Conservation (phyloP, 495 filamentous ascomycete genomes). For the Trichoderma erinaceum region DNA sequence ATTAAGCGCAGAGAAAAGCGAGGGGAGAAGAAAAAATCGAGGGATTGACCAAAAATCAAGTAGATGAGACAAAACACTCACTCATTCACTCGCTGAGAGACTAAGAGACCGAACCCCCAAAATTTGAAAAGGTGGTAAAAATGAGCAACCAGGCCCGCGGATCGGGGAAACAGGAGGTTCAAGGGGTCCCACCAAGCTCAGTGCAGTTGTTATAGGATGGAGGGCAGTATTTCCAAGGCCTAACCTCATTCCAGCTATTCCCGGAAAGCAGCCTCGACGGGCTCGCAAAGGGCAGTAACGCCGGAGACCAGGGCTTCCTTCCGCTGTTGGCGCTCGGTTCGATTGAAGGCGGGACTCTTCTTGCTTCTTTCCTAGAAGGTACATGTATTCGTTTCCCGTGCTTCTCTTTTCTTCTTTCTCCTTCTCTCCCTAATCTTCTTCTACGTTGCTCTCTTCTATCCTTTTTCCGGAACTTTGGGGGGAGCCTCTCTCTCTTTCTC, state of each 20-base stretch:
- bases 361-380: too few relatives aligned
- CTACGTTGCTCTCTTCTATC: too few relatives aligned
- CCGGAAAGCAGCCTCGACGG: too few relatives aligned
- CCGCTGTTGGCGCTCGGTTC: too few relatives aligned
- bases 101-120: background rate
- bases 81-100: background rate
- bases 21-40: background rate
- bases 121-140: background rate
- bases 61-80: background rate
- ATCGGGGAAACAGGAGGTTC: background rate
- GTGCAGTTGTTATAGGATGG: background rate
- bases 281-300: too few relatives aligned
- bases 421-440: too few relatives aligned
- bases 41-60: background rate
- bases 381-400: too few relatives aligned
- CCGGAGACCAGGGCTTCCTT: background rate
- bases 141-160: constrained; percentile 1
- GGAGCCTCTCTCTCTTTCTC: background rate
- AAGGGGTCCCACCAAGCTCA: background rate
- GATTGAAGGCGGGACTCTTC: too few relatives aligned
- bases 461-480: background rate
- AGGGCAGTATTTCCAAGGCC: background rate
- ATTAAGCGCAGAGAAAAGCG: background rate
- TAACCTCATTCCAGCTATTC: background rate
- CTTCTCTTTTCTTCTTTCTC: too few relatives aligned